Base-by-base conservation (phyloP, 805 yeast genomes). In the Candida awuae region DNA sequence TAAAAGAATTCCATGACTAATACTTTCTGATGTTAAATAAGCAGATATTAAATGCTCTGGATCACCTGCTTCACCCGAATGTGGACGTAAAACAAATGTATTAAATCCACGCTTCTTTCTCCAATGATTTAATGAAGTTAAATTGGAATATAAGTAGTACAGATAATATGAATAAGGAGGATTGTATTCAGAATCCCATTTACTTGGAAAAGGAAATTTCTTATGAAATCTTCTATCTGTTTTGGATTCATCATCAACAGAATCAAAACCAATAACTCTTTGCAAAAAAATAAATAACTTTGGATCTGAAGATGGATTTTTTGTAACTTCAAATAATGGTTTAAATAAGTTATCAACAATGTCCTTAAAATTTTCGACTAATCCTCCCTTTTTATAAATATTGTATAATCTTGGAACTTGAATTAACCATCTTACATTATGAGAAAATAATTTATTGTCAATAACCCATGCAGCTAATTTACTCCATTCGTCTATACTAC, bases 41-140 rank as follows among this genome's bases (percentile, higher is more conserved):
- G 98, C 88, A 36, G 88, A 73, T 32, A 88, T 84, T 55, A 94
- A 69, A 66, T 92, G 98, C 55, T 92, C 97, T 1, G 97, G 97
- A 56, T 92, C 98, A 44, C 99, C 99, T n/a, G 98, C 99, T 62
- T 92, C 99, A 47, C 99, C 99, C 51, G 95, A 85, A 61, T 92
- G 99, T 4, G 99, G 99, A 53, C 98, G 75, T 52, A 92, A 66
- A n/a, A 86, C 94, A 62, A 92, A 80, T 0, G 97, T 88, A 58
- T 84, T 88, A 62, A 76, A 83, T 0, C 84, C 82, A 42, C 88
- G 71, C 42, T 66, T 70, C 25, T 69, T 64, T 62, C 99, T 75
- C 77, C 90, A 82, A 47, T 80, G 77, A 56, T 92, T 92, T 59
- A 92, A 70, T 8, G 95, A 75, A 2, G 94, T 77, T 60, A 92